phyloP scores from a whole-genome alignment of 192 early-diverging fungal genomes.

The Backusella psychrophila region DNA sequence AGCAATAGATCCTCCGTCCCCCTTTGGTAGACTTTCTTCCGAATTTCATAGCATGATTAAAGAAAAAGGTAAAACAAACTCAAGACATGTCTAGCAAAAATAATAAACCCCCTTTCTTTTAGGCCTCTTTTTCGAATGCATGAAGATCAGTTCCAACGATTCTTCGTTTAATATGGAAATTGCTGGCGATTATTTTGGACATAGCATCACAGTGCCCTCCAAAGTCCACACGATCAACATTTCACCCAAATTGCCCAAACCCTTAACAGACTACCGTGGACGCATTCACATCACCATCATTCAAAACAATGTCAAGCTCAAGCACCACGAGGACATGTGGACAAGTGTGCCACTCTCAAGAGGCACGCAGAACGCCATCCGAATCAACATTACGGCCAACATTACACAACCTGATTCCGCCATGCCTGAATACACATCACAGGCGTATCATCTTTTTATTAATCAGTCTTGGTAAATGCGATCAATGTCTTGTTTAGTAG shows the following conservation, averaged over 20 bases:
- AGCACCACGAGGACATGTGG: slow-evolving; percentile 2
- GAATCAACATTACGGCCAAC: slow-evolving; percentile 17
- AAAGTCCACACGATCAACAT: slow-evolving; percentile 17
- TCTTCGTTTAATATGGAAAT: not conserved
- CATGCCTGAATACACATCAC: slow-evolving; percentile 12
- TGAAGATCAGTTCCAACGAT: slow-evolving; percentile 6
- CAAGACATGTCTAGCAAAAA: not conserved
- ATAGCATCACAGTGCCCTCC: slow-evolving; percentile 17
- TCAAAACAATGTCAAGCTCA: slow-evolving; percentile 13
- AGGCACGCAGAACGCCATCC: slow-evolving; percentile 15
- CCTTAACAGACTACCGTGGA: not conserved
- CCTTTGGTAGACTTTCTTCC: not conserved
- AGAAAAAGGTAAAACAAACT: not conserved
- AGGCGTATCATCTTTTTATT: slow-evolving; percentile 21
- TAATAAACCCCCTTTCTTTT: not conserved
- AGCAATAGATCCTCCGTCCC: not conserved
- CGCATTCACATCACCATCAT: slow-evolving; percentile 12
- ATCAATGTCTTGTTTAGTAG: not conserved
- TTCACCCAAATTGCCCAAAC: slow-evolving; percentile 2
- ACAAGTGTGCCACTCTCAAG: slow-evolving; percentile 2
- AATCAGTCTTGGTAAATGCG: slow-evolving; percentile 44
- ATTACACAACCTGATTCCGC: slow-evolving; percentile 5
- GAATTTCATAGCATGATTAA: not conserved
- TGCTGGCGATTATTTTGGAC: slow-evolving; percentile 15
- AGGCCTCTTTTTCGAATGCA: not conserved